Evolutionary conservation across 176 grass and related monocot species (phyloP).

Genomic region (Neostapfia colusana): DNA sequence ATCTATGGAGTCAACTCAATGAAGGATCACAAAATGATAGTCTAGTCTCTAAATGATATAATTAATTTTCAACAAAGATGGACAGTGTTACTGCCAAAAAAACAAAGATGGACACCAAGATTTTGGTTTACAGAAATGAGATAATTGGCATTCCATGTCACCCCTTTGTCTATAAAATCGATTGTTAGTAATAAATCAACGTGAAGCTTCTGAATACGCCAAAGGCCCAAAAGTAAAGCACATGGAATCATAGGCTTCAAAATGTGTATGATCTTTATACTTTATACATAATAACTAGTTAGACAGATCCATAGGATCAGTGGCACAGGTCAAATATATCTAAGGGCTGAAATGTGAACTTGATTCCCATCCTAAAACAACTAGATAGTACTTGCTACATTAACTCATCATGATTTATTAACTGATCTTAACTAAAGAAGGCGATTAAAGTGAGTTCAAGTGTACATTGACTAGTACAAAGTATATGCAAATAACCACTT

Average conservation of each 20-base stretch:
- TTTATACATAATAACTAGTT: neutral
- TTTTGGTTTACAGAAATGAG: neutral
- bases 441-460: neutral
- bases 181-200: neutral
- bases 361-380: neutral
- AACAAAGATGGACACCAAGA: neutral
- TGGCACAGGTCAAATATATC: neutral
- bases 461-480: neutral
- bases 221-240: constrained; percentile 24
- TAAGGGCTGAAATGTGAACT: neutral
- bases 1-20: neutral
- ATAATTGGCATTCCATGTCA: neutral
- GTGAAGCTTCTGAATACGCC: neutral
- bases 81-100: too few relatives aligned
- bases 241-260: neutral
- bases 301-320: neutral
- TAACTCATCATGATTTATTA: neutral
- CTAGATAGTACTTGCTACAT: neutral
- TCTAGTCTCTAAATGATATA: neutral
- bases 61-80: constrained; percentile 2
- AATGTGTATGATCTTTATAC: neutral
- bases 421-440: neutral
- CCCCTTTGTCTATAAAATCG: neutral
- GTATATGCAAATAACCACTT: neutral
- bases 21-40: neutral